Base-by-base conservation (phyloP, 2,329 filamentous ascomycete species). In the Conoideocrella luteorostrata region DNA sequence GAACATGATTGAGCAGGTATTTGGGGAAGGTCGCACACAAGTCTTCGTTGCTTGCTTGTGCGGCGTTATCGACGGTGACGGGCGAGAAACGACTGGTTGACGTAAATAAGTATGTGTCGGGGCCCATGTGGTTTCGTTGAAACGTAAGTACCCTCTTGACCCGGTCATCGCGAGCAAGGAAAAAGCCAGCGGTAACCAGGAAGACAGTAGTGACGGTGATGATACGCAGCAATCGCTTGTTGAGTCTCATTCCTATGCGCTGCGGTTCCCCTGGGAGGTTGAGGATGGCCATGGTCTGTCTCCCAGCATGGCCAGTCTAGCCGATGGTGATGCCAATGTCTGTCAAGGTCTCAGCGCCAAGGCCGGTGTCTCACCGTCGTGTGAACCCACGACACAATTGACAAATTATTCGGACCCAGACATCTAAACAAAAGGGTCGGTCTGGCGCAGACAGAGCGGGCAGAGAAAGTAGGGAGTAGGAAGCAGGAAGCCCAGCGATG, bases 1-100 rank as follows among this genome's bases (percentile, higher is more conserved):
- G 60, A 23, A 63, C 53, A 12, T 53, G 45, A 22, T 56, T 47
- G 21, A 63, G 56, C 26, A 62, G 39, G 36, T 63, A 52, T 42
- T 52, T 59, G 18, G 60, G 60, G 40, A 63, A 63, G 24, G 50
- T 59, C 18, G 52, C 56, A 51, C 60, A 63, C 7, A 63, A 50
- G 10, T 62, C 55, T 15, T 54, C 38, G 17, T 44, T 50, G 7
- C 51, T 52, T 47, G 56, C 61, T 23, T 39, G 47, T 15, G 21
- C 26, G 12, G 29, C 17, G 11, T 57, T 51, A 21, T 61, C 49
- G 45, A 62, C 29, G 24, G 50, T 53, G 3, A 62, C 55, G 35
- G 60, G 59, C 34, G 44, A 51, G 49, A 62, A 62, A 44, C 48
- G 52, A 44, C 60, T 62, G 33, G 52, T 53, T 0, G 59, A 62